phyloP scores from a whole-genome alignment of 805 yeast genomes.

The Cyberlindnera euphorbiiphila region DNA sequence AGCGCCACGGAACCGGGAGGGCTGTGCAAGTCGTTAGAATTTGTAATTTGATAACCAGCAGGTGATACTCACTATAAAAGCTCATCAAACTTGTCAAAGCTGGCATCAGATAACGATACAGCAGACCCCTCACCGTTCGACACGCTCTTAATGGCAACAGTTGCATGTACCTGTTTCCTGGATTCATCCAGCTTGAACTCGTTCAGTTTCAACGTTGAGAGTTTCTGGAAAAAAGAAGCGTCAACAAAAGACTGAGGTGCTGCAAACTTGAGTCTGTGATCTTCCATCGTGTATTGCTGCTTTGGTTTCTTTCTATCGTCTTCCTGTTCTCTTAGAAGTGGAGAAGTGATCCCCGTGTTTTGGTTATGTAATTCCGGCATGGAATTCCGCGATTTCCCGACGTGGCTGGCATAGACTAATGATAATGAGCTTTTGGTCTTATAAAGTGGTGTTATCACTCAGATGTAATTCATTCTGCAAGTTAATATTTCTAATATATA shows the following conservation, averaged over 20 bases:
- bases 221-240: slow-evolving; percentile 76
- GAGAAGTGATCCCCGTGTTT: background rate
- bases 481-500: too few species aligned
- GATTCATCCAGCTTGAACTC: slow-evolving; percentile 51
- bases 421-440: too few species aligned
- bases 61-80: slow-evolving; percentile 12
- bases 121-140: slow-evolving; percentile 31
- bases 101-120: slow-evolving; percentile 21
- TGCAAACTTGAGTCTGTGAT: slow-evolving; percentile 29
- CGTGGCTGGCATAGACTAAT: too few species aligned
- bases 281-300: background rate
- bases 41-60: background rate
- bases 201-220: slow-evolving; percentile 71
- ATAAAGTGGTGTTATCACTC: too few species aligned
- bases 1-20: slow-evolving; percentile 22
- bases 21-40: too few species aligned
- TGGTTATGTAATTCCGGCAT: background rate
- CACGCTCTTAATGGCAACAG: slow-evolving; percentile 29
- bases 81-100: slow-evolving; percentile 28
- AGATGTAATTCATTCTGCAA: too few species aligned
- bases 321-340: background rate
- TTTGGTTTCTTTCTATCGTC: background rate
- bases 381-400: too few species aligned
- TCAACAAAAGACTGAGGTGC: slow-evolving; percentile 74
- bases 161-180: slow-evolving; percentile 27